These are phyloP conservation scores for Fusarium sororula DNA, from an alignment of 2,329 filamentous ascomycete genomes.

Conservation along the genomic window DNA sequence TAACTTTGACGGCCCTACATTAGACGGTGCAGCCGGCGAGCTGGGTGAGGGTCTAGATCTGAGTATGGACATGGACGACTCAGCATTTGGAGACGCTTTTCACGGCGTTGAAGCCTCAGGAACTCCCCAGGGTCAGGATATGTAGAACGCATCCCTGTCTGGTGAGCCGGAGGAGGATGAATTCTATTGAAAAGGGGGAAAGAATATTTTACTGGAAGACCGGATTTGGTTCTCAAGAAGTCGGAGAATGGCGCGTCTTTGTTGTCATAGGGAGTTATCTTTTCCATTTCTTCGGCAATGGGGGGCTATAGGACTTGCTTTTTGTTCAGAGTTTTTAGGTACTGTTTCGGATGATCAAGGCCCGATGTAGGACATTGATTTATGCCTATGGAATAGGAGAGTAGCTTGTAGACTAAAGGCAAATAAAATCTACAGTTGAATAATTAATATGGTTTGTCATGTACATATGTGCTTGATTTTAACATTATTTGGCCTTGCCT, in stretches of 20 bases:
- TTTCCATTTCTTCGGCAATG: conserved; percentile 12
- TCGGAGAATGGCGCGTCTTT: conserved; percentile 41
- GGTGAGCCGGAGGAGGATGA: neutral
- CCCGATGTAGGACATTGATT: conserved; percentile 1
- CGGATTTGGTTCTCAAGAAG: conserved; percentile 29
- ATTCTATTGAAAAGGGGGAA: conserved; percentile 3
- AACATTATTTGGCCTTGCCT: neutral
- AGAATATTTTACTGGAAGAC: neutral
- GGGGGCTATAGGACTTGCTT: conserved; percentile 12
- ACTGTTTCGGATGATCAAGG: neutral
- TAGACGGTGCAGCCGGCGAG: conserved; percentile 55
- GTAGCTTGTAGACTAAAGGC: conserved; percentile 14
- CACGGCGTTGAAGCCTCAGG: conserved; percentile 64
- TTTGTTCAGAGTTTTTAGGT: conserved; percentile 25
- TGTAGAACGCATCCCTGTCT: conserved; percentile 37
- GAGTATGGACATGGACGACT: conserved; percentile 77
- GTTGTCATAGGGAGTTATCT: conserved; percentile 16
- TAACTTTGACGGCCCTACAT: conserved; percentile 69
- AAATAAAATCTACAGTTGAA: conserved; percentile 3
- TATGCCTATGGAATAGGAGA: neutral
- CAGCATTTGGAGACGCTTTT: conserved; percentile 85
- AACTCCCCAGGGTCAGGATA: conserved; percentile 49
- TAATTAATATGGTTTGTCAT: neutral
- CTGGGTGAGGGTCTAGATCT: conserved; percentile 67
- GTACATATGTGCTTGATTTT: neutral